These are phyloP conservation scores for Peziza echinospora DNA, from an alignment of 495 filamentous ascomycete genomes.

Conservation along the genomic window DNA sequence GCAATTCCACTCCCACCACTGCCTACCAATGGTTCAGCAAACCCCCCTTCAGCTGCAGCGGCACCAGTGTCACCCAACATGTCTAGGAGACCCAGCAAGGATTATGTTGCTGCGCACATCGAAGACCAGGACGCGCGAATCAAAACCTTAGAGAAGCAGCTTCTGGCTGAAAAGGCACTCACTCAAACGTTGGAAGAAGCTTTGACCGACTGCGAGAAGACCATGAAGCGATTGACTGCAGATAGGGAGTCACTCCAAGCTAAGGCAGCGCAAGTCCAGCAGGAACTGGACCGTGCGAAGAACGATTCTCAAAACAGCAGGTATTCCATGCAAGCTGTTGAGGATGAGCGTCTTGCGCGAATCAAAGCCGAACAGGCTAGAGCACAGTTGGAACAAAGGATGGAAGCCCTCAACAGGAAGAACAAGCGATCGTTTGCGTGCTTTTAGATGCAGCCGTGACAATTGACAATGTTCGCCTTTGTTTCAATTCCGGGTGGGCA, in stretches of 20 bases:
- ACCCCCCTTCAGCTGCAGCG: slow-evolving; percentile 16
- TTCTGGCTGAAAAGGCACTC: slow-evolving; percentile 88
- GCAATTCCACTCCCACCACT: slow-evolving; percentile 88
- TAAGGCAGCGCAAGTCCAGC: slow-evolving; percentile 54
- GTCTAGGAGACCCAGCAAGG: slow-evolving; percentile 56
- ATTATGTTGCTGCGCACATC: slow-evolving; percentile 44
- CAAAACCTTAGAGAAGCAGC: slow-evolving; percentile 87
- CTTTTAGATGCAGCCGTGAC: slow-evolving; percentile 36
- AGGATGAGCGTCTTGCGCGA: slow-evolving; percentile 77
- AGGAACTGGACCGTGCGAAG: slow-evolving; percentile 38
- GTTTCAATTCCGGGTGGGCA: too few relatives aligned
- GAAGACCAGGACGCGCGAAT: slow-evolving; percentile 93
- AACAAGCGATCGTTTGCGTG: slow-evolving; percentile 92
- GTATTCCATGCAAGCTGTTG: slow-evolving; percentile 74
- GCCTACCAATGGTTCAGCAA: slow-evolving; percentile 27
- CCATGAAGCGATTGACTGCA: slow-evolving; percentile 20
- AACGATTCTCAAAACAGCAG: slow-evolving; percentile 49
- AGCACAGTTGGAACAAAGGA: slow-evolving; percentile 74
- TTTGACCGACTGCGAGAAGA: slow-evolving; percentile 79
- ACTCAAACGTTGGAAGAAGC: slow-evolving; percentile 89
- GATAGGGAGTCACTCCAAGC: slow-evolving; percentile 82
- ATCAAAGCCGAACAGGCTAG: slow-evolving; percentile 71
- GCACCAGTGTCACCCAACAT: slow-evolving; percentile 25
- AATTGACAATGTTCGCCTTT: neutral
- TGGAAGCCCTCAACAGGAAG: slow-evolving; percentile 83